Evolutionary conservation across 1,139 yeast genomes (phyloP).

Genomic region (Geotrichum reessii): DNA sequence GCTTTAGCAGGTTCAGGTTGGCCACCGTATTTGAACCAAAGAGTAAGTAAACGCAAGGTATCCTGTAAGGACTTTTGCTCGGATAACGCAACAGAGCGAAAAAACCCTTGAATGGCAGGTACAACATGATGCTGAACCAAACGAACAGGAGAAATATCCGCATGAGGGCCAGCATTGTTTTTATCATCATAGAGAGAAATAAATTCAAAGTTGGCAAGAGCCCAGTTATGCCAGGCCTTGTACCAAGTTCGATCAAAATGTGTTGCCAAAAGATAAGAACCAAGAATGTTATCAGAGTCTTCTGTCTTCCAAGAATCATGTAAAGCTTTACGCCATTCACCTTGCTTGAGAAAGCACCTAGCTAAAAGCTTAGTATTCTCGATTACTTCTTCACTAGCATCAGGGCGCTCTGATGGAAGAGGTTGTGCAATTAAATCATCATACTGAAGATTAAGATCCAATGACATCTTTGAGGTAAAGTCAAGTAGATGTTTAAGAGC

Average conservation of each 20-base stretch:
- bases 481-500: slow-evolving; percentile 82
- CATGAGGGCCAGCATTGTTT: slow-evolving; percentile 26
- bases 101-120: slow-evolving; percentile 92
- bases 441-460: slow-evolving; percentile 48
- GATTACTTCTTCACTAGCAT: slow-evolving; percentile 68
- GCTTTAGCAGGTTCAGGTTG: slow-evolving; percentile 86
- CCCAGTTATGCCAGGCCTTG: slow-evolving; percentile 99
- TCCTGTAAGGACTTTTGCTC: slow-evolving; percentile 86
- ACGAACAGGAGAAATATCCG: slow-evolving; percentile 40
- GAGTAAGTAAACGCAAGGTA: slow-evolving; percentile 77
- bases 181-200: slow-evolving; percentile 49
- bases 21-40: slow-evolving; percentile 97
- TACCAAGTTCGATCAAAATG: slow-evolving; percentile 93
- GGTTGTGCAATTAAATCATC: slow-evolving; percentile 82
- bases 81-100: slow-evolving; percentile 87
- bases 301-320: slow-evolving; percentile 73
- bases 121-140: slow-evolving; percentile 80
- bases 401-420: slow-evolving; percentile 70
- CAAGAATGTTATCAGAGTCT: slow-evolving; percentile 71
- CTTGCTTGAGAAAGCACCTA: slow-evolving; percentile 92
- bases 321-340: slow-evolving; percentile 93
- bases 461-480: slow-evolving; percentile 86
- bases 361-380: slow-evolving; percentile 86
- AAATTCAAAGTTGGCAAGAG: slow-evolving; percentile 92
- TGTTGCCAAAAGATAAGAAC: slow-evolving; percentile 88